These are phyloP conservation scores for Arthrobotrys conoides DNA, from an alignment of 2,329 filamentous ascomycete genomes.

Conservation along the genomic window DNA sequence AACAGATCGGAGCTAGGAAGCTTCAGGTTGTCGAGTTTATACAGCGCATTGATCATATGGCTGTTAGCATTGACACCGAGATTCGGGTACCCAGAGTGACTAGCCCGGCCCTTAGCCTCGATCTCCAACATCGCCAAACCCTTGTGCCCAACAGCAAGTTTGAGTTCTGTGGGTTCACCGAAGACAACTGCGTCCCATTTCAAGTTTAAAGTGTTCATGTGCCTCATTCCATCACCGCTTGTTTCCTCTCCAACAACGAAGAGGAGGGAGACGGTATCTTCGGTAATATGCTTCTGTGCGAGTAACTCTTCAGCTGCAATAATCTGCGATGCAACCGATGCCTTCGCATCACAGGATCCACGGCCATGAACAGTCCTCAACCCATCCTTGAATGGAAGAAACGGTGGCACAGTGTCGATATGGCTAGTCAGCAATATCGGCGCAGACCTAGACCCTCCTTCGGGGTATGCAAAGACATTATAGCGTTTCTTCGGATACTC, in stretches of 20 bases:
- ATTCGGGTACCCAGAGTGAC: constrained; percentile 94
- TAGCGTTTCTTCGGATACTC: constrained; percentile 71
- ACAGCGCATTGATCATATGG: constrained; percentile 80
- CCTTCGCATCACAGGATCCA: constrained; percentile 81
- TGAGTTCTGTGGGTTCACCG: constrained; percentile 91
- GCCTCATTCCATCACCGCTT: constrained; percentile 83
- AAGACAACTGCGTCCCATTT: constrained; percentile 82
- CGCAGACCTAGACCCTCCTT: constrained; percentile 69
- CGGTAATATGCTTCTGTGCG: constrained; percentile 64
- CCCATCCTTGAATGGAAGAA: constrained; percentile 75
- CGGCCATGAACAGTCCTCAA: constrained; percentile 76
- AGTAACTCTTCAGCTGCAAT: constrained; percentile 75
- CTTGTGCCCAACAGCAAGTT: constrained; percentile 92
- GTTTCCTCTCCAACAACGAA: constrained; percentile 88
- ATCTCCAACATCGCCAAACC: constrained; percentile 80
- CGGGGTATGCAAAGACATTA: constrained; percentile 82
- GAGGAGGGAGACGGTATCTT: constrained; percentile 73
- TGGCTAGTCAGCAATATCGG: constrained; percentile 81
- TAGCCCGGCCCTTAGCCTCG: constrained; percentile 79
- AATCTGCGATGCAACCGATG: constrained; percentile 80
- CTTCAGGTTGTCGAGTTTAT: constrained; percentile 76
- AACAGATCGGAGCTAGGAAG: constrained; percentile 82
- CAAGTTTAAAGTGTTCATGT: constrained; percentile 69
- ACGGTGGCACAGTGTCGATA: constrained; percentile 83
- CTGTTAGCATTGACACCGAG: constrained; percentile 88